Evolutionary conservation across 148 eudicot species (phyloP), one percentile per base, ranked within the genome.

Genomic region (Amaranthus hypochondriacus): DNA sequence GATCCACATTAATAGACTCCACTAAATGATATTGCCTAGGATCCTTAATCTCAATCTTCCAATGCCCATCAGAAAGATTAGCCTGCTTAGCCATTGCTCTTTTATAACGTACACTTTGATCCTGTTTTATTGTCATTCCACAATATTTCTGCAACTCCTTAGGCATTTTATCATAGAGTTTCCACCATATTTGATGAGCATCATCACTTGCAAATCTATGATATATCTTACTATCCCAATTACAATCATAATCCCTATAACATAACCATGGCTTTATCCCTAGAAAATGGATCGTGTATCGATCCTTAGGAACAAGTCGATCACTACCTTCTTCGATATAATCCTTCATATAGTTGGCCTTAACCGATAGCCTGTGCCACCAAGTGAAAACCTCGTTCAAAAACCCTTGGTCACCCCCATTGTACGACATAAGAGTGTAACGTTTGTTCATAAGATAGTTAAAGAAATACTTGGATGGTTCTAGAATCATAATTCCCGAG

Each of bases 191-290:
- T 67, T 43, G 62, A 66, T 88, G 87, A 21, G 79, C 83, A 7
- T 70, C 80, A 56, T 90, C 83, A 69, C 88, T 90, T 6, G 92
- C 90, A 75, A 73, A 88, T 3, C 42, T 9, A 1, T 77, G 83
- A 9, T 66, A 73, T 13, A 70, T 72, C 21, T 3, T 0, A 53
- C 53, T 69, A 48, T 90, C 96, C 96, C 92, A 90, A 49, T 90
- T 90, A 56, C 96, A 90, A 65, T 90, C 96, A 68, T 82, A 83
- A 46, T 86, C 92, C 56, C 79, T 76, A 42, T 85, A 82, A 42
- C 96, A 90, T 78, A 70, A 58, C 96, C 96, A 90, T 28, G 96
- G 96, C 80, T 90, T 90, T 71, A 85, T 7, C 9, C 96, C 96
- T 18, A 89, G 62, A 75, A 75, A 90, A 73, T 90, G 96, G 7